A percentile compares a stretch with the other conserved stretches of the same genome.
phyloP scores from a whole-genome alignment of 345 rosid genomes.

The Eucalyptus caleyi region DNA sequence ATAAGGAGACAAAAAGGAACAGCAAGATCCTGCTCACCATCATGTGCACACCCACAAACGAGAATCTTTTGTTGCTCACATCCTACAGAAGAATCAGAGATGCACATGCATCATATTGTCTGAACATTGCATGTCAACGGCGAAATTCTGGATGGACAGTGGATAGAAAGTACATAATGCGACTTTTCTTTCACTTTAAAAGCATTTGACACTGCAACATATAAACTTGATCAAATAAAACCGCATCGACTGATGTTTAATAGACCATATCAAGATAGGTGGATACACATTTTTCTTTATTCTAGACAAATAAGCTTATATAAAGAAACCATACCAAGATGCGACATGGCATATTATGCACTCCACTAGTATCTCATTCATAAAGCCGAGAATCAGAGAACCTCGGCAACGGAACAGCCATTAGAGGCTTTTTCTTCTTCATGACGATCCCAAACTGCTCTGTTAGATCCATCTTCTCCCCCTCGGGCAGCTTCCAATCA shows the following conservation, averaged over 20 bases:
- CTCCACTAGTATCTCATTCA: neutral
- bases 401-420: neutral
- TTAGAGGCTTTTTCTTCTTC: neutral
- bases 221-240: neutral
- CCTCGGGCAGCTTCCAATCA: slow-evolving; percentile 1
- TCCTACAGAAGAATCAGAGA: neutral
- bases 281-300: neutral
- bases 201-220: neutral
- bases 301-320: neutral
- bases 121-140: neutral
- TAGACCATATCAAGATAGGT: neutral
- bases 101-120: neutral
- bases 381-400: neutral
- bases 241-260: neutral
- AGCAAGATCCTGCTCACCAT: neutral
- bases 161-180: neutral
- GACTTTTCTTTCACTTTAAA: neutral
- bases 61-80: neutral
- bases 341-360: neutral
- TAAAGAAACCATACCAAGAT: neutral
- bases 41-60: neutral
- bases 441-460: slow-evolving; percentile 1
- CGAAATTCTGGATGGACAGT: neutral
- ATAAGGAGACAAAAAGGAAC: neutral
- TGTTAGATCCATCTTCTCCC: neutral